A percentile compares a stretch with the other conserved stretches of the same genome.
Conservation (phyloP, 2,329 filamentous ascomycete species). For the Blastomyces parvus region DNA sequence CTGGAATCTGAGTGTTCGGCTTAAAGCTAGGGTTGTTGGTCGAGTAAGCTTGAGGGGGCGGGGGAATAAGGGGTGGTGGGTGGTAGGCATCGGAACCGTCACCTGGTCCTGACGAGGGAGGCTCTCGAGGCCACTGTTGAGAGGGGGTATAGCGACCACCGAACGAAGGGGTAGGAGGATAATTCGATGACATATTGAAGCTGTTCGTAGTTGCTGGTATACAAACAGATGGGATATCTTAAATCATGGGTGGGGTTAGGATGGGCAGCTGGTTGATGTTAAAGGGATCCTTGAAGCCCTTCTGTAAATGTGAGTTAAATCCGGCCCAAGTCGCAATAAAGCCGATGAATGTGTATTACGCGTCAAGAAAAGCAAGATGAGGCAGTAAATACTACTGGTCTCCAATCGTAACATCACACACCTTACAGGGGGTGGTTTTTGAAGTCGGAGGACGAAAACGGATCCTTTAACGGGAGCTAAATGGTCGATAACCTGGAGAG, state of each 20-base stretch:
- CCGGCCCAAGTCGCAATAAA: background rate
- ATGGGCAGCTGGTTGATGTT: background rate
- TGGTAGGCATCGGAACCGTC: conserved; percentile 22
- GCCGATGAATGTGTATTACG: background rate
- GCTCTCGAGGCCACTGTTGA: conserved; percentile 29
- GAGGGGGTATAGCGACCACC: conserved; percentile 29
- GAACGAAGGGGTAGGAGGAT: conserved; percentile 38
- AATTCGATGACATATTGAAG: conserved; percentile 30
- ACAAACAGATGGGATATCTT: conserved; percentile 10
- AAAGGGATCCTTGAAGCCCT: background rate
- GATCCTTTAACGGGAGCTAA: no score
- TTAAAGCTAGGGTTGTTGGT: conserved; percentile 21
- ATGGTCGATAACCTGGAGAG: no score
- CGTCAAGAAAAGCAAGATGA: background rate
- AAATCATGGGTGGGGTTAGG: background rate
- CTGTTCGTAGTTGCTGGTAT: conserved; percentile 22
- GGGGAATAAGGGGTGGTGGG: conserved; percentile 19
- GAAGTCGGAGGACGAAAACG: background rate
- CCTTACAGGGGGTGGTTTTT: background rate
- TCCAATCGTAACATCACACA: background rate
- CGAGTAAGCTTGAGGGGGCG: conserved; percentile 19
- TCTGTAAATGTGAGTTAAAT: background rate
- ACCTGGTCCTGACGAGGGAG: conserved; percentile 19
- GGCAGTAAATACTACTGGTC: background rate
- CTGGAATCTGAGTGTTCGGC: conserved; percentile 25